phyloP scores from a whole-genome alignment of 2,329 filamentous ascomycete species.

The Exophiala sp. region DNA sequence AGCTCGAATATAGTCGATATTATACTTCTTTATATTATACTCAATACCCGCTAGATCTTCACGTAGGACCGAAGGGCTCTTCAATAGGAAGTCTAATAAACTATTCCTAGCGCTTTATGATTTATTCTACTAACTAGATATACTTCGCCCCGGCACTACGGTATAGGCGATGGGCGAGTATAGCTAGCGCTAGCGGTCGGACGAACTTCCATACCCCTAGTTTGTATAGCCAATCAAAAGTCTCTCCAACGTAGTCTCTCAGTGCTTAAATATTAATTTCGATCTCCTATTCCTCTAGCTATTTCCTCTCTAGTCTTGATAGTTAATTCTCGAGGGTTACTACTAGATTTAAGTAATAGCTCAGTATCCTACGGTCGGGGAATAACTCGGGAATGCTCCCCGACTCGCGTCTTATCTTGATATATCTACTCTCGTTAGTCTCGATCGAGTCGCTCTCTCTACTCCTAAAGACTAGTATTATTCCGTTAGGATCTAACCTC shows the following conservation, averaged over 20 bases:
- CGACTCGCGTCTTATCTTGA: constrained; percentile 67
- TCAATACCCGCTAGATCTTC: too few species aligned
- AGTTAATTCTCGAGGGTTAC: constrained; percentile 62
- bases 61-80: too few species aligned
- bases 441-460: constrained; percentile 68
- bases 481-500: constrained; percentile 73
- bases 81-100: too few species aligned
- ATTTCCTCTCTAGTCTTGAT: constrained; percentile 48
- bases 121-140: constrained; percentile 34
- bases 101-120: constrained; percentile 62
- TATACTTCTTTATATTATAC: too few species aligned
- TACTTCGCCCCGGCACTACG: constrained; percentile 29
- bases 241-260: constrained; percentile 67
- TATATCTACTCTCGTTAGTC: constrained; percentile 77
- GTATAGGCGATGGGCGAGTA: constrained; percentile 59
- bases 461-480: constrained; percentile 64
- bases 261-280: constrained; percentile 61
- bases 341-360: constrained; percentile 82
- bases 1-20: too few species aligned
- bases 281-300: constrained; percentile 45
- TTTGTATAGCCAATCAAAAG: constrained; percentile 78
- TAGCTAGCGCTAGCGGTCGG: constrained; percentile 66
- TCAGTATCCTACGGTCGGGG: constrained; percentile 69
- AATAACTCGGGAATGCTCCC: constrained; percentile 74
- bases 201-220: constrained; percentile 80